A percentile compares a stretch with the other conserved stretches of the same genome.
phyloP scores from a whole-genome alignment of 495 filamentous ascomycete genomes.

The Neurospora sp. region DNA sequence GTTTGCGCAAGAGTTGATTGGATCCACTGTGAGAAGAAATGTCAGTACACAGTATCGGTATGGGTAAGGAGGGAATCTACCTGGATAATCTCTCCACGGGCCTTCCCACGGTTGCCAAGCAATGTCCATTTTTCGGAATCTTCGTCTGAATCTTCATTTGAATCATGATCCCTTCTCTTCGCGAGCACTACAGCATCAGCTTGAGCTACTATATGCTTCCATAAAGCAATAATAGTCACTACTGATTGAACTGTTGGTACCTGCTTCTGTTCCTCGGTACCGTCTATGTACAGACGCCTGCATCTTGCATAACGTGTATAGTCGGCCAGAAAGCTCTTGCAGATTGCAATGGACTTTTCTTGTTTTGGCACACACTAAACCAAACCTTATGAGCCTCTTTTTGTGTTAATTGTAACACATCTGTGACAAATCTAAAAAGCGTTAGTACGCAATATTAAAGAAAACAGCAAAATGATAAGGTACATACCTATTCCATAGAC shows the following conservation, averaged over 20 bases:
- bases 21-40: background rate
- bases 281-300: background rate
- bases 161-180: background rate
- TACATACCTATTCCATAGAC: background rate
- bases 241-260: background rate
- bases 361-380: no score
- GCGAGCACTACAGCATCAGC: background rate
- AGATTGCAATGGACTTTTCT: no score
- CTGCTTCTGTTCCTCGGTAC: background rate
- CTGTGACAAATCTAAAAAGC: background rate
- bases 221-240: background rate
- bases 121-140: background rate
- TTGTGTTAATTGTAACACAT: background rate
- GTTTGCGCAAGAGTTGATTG: background rate
- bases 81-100: background rate
- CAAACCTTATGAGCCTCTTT: no score
- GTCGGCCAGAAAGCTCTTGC: no score
- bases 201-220: background rate
- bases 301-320: no score
- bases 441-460: background rate
- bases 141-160: background rate
- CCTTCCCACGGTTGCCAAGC: background rate
- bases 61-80: background rate
- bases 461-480: background rate
- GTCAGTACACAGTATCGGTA: background rate